Evolutionary conservation across 106 monocot species (phyloP).

Genomic region (Ottelia alismoides): DNA sequence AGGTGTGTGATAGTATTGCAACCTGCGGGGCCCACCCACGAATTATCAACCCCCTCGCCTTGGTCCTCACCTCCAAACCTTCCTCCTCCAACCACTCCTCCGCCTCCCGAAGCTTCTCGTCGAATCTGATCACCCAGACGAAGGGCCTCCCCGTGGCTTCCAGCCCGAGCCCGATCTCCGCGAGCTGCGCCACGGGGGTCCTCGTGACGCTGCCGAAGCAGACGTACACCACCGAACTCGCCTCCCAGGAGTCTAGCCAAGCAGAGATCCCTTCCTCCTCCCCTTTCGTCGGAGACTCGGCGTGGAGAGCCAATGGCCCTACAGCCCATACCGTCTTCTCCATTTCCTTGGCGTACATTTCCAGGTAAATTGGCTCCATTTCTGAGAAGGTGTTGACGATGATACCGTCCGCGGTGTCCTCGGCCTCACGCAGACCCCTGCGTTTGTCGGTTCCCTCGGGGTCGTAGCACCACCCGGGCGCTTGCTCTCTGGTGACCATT

Average conservation of each 20-base stretch:
- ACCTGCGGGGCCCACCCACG: slow-evolving; percentile 18
- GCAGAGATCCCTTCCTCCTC: neutral
- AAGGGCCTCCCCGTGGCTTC: neutral
- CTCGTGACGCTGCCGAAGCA: slow-evolving; percentile 10
- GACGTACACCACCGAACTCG: slow-evolving; percentile 12
- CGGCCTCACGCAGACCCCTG: no score
- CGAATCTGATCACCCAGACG: slow-evolving; percentile 13
- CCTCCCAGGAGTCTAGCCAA: slow-evolving; percentile 12
- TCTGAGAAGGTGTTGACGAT: slow-evolving; percentile 7
- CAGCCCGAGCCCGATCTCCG: slow-evolving; percentile 10
- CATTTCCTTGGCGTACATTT: neutral
- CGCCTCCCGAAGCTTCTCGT: neutral
- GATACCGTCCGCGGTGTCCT: slow-evolving; percentile 2
- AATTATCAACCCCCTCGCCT: neutral
- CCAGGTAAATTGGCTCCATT: slow-evolving; percentile 4
- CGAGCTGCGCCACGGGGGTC: neutral
- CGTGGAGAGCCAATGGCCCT: slow-evolving; percentile 13
- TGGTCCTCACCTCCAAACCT: slow-evolving; percentile 3
- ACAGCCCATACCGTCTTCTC: slow-evolving; percentile 11
- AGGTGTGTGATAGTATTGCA: slow-evolving; percentile 8
- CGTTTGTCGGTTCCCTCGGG: no score
- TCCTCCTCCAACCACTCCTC: slow-evolving; percentile 1
- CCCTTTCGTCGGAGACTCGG: slow-evolving; percentile 1
- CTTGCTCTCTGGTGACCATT: no score
- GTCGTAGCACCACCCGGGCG: neutral